A percentile compares a stretch with the other conserved stretches of the same genome.
Conservation (phyloP, 306 rosid genomes). For the Glycyrrhiza uralensis region DNA sequence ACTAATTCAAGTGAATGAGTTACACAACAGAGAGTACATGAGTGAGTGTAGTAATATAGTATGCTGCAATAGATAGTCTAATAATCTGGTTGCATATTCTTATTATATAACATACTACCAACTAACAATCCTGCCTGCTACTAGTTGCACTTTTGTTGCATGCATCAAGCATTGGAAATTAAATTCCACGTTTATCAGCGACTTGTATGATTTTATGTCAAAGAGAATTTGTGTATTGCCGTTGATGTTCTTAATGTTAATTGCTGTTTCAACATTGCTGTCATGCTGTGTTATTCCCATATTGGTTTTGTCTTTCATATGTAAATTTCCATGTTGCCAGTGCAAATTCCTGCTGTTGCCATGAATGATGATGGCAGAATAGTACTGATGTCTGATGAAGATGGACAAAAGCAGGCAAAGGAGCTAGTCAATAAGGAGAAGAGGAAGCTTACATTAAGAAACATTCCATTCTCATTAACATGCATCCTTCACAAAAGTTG, state of each 20-base stretch:
- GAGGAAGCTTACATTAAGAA: constrained; percentile 64
- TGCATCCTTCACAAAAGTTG: constrained; percentile 77
- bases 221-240: not conserved
- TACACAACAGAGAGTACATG: not conserved
- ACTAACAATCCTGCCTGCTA: not conserved
- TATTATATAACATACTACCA: not conserved
- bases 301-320: not conserved
- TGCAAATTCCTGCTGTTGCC: constrained; percentile 75
- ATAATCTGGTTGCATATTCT: not conserved
- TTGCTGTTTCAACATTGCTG: not conserved
- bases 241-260: constrained; percentile 6
- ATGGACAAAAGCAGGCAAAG: constrained; percentile 45
- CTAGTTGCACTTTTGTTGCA: not conserved
- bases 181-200: not conserved
- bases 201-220: not conserved
- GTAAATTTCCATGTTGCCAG: constrained; percentile 36
- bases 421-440: constrained; percentile 69
- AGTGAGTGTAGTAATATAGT: not conserved
- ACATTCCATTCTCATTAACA: constrained; percentile 73
- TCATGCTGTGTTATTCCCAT: not conserved
- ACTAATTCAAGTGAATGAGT: not conserved
- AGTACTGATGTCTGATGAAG: constrained; percentile 55
- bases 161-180: not conserved
- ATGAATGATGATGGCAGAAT: constrained; percentile 79
- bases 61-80: not conserved